Base-by-base conservation (phyloP, 2,329 filamentous ascomycete genomes). In the Ophiostoma quercus region DNA sequence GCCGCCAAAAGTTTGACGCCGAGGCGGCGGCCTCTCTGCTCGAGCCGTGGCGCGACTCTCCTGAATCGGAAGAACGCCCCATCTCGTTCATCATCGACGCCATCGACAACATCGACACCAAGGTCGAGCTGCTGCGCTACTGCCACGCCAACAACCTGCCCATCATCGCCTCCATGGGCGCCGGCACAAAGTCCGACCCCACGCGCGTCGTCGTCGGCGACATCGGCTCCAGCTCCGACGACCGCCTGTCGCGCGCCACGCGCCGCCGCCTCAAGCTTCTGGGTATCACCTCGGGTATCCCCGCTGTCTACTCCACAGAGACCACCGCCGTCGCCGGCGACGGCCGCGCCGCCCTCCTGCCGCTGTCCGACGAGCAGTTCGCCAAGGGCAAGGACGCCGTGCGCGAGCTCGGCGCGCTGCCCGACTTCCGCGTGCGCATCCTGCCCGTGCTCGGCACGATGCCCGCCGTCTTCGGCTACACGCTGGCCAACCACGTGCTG, bases 31-130 rank as follows among this genome's bases (percentile, higher is more conserved):
- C 85, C 7, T 77, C 80, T 12, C 82, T 97, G 72, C 82, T 99
- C 60, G 87, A 82, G 0, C 82, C 87, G 0, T 93, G 92, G 88
- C 79, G 82, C 37, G 81, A 82, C 68, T 82, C 81, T 60, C 82
- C 79, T 5, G 87, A 83, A 3, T 19, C 47, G 2, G 37, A 41
- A 19, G 16, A 32, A 8, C 60, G 22, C 0, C 85, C 76, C 84
- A 84, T 94, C 1, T 90, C 94, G 75, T 99, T 90, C 76, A 88
- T 99, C n/a, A 87, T 99, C 47, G 95, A 99, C 79, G 96, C 94
- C 29, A 99, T 99, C 74, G 95, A 99, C 79, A 98, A 99, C 77
- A 98, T 99, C 73, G 92, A 97, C 68, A 96, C 92, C 69, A 99
- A 99, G 81, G 94, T 99, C 2, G 90, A 90, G 22, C 82, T 99